Percentiles rank a stretch among this genome's conserved stretches.
Conservation (phyloP, 345 rosid species). For the Brassica rapa region DNA sequence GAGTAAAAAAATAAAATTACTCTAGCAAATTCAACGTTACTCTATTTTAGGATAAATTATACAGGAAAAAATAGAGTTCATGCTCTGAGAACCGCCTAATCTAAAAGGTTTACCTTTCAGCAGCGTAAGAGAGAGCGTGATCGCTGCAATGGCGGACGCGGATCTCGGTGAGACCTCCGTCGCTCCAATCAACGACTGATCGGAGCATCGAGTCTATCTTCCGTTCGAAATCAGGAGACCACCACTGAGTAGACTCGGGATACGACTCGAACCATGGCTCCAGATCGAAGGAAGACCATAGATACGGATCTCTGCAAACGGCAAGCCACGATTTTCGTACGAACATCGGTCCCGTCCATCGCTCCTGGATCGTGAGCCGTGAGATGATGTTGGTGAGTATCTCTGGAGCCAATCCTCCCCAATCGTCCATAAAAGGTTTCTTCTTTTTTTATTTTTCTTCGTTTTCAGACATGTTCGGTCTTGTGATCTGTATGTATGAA, state of each 20-base stretch:
- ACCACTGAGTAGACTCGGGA: conserved; percentile 55
- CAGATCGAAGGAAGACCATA: conserved; percentile 67
- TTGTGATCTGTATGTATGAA: conserved; percentile 12
- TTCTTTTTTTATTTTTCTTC: neutral
- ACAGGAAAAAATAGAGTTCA: too few species aligned
- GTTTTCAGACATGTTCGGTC: neutral
- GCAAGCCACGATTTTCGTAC: conserved; percentile 72
- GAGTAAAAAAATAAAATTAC: too few species aligned
- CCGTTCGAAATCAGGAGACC: conserved; percentile 70
- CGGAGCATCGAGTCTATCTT: conserved; percentile 69
- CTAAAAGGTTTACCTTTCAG: conserved; percentile 52
- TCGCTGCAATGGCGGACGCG: conserved; percentile 85
- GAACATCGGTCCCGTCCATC: conserved; percentile 82
- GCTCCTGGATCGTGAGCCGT: conserved; percentile 58
- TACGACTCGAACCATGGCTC: conserved; percentile 57
- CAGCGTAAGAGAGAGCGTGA: conserved; percentile 54
- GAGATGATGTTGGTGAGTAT: conserved; percentile 72
- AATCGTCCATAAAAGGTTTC: conserved; percentile 38
- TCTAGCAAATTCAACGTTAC: too few species aligned
- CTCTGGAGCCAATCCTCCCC: conserved; percentile 79
- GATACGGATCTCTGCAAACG: conserved; percentile 68
- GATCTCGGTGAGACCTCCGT: conserved; percentile 55
- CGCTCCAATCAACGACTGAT: conserved; percentile 68
- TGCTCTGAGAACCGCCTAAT: neutral
- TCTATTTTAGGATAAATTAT: too few species aligned